phyloP scores from a whole-genome alignment of 805 yeast genomes.

The Suhomyces tanzawaensis region DNA sequence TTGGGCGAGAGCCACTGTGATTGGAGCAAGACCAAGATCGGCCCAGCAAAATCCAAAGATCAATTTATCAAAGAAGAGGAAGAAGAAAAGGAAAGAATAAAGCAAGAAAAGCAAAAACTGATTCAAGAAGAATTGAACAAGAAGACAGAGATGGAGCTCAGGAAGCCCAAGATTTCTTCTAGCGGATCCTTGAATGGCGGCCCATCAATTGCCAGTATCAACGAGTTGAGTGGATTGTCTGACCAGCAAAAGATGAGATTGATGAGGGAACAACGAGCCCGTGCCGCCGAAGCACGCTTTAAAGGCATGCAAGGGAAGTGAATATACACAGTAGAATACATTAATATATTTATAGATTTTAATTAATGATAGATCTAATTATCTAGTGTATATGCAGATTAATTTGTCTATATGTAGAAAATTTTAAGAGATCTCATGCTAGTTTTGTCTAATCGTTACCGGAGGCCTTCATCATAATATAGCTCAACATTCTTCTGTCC shows the following conservation, averaged over 20 bases:
- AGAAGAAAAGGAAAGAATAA: slow-evolving; percentile 34
- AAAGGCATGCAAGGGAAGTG: neutral
- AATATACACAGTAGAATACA: neutral
- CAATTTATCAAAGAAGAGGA: slow-evolving; percentile 46
- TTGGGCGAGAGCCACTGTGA: slow-evolving; percentile 69
- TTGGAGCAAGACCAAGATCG: slow-evolving; percentile 71
- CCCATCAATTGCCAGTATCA: slow-evolving; percentile 25
- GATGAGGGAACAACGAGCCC: slow-evolving; percentile 91
- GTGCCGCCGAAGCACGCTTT: slow-evolving; percentile 92
- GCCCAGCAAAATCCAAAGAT: slow-evolving; percentile 56
- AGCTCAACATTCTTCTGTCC: slow-evolving; percentile 23
- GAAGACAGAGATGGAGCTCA: slow-evolving; percentile 39
- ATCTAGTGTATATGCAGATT: too few relatives aligned
- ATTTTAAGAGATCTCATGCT: too few relatives aligned
- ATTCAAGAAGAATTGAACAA: slow-evolving; percentile 46
- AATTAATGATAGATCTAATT: too few relatives aligned
- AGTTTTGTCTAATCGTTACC: slow-evolving; percentile 10
- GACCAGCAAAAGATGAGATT: slow-evolving; percentile 73
- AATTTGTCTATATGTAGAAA: too few relatives aligned
- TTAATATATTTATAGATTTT: too few relatives aligned
- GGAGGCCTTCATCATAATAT: slow-evolving; percentile 39
- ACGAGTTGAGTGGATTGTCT: slow-evolving; percentile 58
- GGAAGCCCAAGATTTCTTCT: slow-evolving; percentile 29
- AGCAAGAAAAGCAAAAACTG: slow-evolving; percentile 36
- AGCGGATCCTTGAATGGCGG: slow-evolving; percentile 35